Evolutionary conservation across 257 asterid genomes (phyloP).

Genomic region (Apocynum venetum): DNA sequence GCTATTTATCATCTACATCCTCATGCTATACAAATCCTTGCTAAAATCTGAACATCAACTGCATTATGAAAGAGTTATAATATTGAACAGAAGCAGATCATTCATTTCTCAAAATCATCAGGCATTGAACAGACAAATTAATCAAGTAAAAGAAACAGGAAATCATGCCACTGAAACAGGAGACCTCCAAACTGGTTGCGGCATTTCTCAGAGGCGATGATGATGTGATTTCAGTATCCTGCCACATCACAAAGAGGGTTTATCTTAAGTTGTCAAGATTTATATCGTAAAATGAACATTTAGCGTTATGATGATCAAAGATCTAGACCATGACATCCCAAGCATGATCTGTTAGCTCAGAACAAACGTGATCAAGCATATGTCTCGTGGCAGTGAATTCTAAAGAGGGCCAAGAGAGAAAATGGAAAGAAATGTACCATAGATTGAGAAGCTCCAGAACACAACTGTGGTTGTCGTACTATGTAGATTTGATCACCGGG

Average conservation of each 20-base stretch:
- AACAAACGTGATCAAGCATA: neutral
- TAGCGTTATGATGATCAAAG: neutral
- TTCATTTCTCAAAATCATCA: neutral
- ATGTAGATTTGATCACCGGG: slow-evolving; percentile 79
- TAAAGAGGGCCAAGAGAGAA: neutral
- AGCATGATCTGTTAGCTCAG: neutral
- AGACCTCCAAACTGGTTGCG: neutral
- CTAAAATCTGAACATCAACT: too few species aligned
- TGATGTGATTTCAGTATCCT: neutral
- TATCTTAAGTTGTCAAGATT: neutral
- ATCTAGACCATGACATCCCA: neutral
- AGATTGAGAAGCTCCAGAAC: slow-evolving; percentile 32
- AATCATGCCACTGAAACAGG: neutral
- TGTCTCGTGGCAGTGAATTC: neutral
- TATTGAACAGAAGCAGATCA: neutral
- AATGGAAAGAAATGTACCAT: slow-evolving; percentile 16
- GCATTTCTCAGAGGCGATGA: neutral
- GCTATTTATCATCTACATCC: too few species aligned
- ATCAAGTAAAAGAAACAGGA: neutral
- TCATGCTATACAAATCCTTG: too few species aligned
- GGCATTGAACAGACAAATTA: neutral
- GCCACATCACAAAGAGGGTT: neutral
- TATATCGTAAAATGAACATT: neutral
- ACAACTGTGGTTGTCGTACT: slow-evolving; percentile 70
- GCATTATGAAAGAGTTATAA: too few species aligned